These are phyloP conservation scores for Fusarium dimerum DNA, from an alignment of 2,329 filamentous ascomycete species.

Conservation along the genomic window DNA sequence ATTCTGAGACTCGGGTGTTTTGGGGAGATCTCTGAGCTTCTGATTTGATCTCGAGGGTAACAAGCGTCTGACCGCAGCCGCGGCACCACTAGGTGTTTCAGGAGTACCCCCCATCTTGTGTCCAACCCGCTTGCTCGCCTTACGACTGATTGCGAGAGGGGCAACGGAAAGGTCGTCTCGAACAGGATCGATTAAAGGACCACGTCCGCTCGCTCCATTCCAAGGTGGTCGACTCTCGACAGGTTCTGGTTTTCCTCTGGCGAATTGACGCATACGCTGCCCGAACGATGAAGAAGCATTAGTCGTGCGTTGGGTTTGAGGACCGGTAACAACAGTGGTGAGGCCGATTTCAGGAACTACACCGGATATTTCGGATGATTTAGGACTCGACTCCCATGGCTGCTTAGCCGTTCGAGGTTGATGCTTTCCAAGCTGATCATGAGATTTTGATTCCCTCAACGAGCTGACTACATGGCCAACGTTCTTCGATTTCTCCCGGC, in stretches of 20 bases:
- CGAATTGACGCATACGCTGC: conserved; percentile 35
- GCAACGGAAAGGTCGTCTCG: conserved; percentile 58
- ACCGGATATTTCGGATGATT: conserved; percentile 4
- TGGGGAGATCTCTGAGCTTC: conserved; percentile 30
- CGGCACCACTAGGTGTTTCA: conserved; percentile 36
- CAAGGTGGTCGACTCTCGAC: conserved; percentile 59
- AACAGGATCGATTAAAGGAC: conserved; percentile 63
- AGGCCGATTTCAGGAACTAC: conserved; percentile 13
- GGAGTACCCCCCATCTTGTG: conserved; percentile 31
- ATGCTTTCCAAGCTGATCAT: conserved; percentile 20
- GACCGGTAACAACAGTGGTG: conserved; percentile 30
- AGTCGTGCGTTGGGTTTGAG: conserved; percentile 22
- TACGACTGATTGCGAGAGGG: conserved; percentile 58
- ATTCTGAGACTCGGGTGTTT: conserved; percentile 25
- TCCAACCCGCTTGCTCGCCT: conserved; percentile 46
- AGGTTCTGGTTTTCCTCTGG: conserved; percentile 39
- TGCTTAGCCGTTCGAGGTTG: conserved; percentile 8
- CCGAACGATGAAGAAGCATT: conserved; percentile 33
- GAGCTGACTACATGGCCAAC: conserved; percentile 39
- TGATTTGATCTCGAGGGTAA: conserved; percentile 37
- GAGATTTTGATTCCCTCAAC: conserved; percentile 40
- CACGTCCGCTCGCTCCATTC: conserved; percentile 73
- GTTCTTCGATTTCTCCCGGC: conserved; percentile 50
- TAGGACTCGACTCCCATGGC: conserved; percentile 22
- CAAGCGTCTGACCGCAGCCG: conserved; percentile 37